Base-by-base conservation (phyloP, 768 basidiomycete genomes). In the Phaeolepiota aurea region DNA sequence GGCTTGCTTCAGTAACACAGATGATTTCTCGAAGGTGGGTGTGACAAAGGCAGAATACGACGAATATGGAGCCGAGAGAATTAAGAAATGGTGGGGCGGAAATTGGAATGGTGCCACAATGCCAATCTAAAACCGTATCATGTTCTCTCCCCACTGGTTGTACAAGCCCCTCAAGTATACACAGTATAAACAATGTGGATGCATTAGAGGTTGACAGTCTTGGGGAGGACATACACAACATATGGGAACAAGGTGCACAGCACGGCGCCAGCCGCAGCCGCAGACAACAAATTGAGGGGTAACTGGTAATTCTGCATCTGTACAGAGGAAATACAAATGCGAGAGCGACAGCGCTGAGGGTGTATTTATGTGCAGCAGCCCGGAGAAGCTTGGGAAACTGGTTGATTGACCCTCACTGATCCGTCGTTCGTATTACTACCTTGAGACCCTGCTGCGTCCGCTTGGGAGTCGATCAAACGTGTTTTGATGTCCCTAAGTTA, bases 391-490 rank as follows among this genome's bases (percentile, higher is more conserved):
- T 69, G 69, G 30, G 64, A 51, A 34, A 68, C 53, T 30, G 79
- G 76, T 52, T 79, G 79, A 52, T 76, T 79, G 48, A 84, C 80
- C 47, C 74, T 74, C 33, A 86, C 74, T 14, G 81, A 74, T 23
- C 77, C 80, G 30, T 76, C 71, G 12, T 64, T 52, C n/a, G 64
- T 50, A 13, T 61, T 58, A 22, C 62, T 65, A 20, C 55, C 41
- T 11, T 71, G 56, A 22, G 57, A 46, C 30, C 64, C 67, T 15
- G 64, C 61, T 16, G 68, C 68, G 35, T 87, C 85, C 16, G 76
- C 82, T 63, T 89, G 86, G 10, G 92, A 90, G 63, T 98, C 96
- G 56, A 98, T 97, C 49, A 98, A 72, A 35, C 96, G 88, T 37
- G 88, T 76, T 71, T 98, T 99, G 74, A 98, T 97, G 58, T 96